Evolutionary conservation across 108 stramenopile genomes (phyloP), one percentile per base, ranked within the genome.

Genomic region (Cyclotella choctawhatcheeana): DNA sequence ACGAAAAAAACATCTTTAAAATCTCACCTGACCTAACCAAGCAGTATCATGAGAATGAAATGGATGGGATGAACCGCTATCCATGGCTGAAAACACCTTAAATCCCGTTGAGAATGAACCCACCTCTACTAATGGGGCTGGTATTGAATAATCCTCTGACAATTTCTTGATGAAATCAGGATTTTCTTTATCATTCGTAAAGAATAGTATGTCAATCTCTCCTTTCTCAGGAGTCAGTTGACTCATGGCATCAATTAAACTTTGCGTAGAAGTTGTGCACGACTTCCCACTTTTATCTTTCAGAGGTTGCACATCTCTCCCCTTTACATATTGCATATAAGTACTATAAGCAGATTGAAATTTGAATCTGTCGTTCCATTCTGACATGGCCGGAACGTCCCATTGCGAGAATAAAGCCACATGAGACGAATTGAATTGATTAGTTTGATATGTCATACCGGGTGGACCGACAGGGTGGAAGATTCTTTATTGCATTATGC

Each of bases 101-200:
- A 85, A 85, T 12, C 76, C 64, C 2, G 2, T 64, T 25, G 21
- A 10, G 17, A 58, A 64, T 3, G 45, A 17, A 29, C 48, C 60
- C 31, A 64, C 31, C 24, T 84, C 58, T 34, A 58, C 29, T n/a
- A 84, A 25, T 2, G 26, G 2, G 13, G 54, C 17, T 25, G 83
- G 83, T 26, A 67, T 22, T 8, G 64, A 27, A 65, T 61, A 67
- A 47, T 71, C 58, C 6, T 14, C 8, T 5, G 18, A 17, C 0
- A 80, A 24, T 20, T 48, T 17, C 18, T 77, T 52, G 22, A 84
- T 30, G 45, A 84, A 80, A 0, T 17, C 13, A 30, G 50, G 51
- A 74, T 80, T 80, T 71, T 84, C 83, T 37, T 67, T 40, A 48
- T 84, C 61, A 69, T 84, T 84, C 29, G 83, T 84, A 55, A 84